Evolutionary conservation across 1,284 basidiomycete species (phyloP), one percentile per base, ranked within the genome.

Genomic region (Puccinia coronata): DNA sequence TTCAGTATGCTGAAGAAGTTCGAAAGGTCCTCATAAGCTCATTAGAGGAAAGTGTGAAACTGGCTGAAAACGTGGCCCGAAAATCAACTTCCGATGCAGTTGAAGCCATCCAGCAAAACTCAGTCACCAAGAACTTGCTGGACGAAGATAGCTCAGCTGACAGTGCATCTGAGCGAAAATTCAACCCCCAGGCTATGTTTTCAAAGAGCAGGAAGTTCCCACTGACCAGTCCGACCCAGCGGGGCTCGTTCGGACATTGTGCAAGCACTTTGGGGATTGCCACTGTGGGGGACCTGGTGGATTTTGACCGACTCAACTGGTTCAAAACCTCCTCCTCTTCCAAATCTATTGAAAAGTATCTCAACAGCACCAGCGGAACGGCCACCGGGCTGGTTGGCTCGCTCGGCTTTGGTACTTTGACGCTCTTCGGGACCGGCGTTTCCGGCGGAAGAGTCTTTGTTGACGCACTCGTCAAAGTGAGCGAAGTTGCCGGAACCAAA

Each of bases 161-260:
- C n/a, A 92, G 94, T 85, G 89, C 92, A 63, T 91, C 90, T 59
- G 90, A 90, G 80, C 89, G 95, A 12, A 91, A 96, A 16, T 99
- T 99, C 88, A 91, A 95, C 88, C 93, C 96, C 16, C 92, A 96
- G 85, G 95, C 93, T 25, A 99, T 99, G 97, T 99, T 99, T 88
- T 90, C 89, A 72, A 87, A 88, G 25, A 82, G 84, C 55, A 85
- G 88, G 65, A 61, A 65, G 31, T 77, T 49, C 59, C 41, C 31
- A 36, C 61, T 77, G 31, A 43, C 59, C 11, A 75, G 39, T 28
- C 47, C 57, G 6, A 47, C 61, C 47, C 34, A 61, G 4, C 61
- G 43, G 43, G 59, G 43, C 51, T 53, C 59, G 47, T 53, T 31
- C 11, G 28, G 61, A 8, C 74, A 51, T 39, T 67, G 74, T 65